These are phyloP conservation scores for Croton laevigatus DNA, from an alignment of 441 rosid genomes.

Conservation along the genomic window DNA sequence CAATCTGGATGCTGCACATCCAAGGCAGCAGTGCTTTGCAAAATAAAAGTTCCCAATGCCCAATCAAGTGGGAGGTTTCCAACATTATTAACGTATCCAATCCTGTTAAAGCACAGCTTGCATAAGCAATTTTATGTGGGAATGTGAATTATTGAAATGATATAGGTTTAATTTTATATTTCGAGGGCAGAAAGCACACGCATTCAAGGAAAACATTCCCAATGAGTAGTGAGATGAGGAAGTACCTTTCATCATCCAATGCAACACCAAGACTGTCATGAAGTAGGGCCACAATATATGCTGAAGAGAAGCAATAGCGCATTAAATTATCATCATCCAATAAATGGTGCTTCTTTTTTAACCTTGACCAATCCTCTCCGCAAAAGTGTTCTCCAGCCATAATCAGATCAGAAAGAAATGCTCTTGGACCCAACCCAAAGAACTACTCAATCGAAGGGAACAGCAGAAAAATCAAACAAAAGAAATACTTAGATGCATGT, in stretches of 20 bases:
- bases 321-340: conserved; percentile 62
- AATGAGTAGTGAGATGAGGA: neutral
- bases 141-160: neutral
- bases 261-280: conserved; percentile 85
- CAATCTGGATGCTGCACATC: conserved; percentile 37
- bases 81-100: conserved; percentile 60
- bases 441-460: conserved; percentile 46
- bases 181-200: conserved; percentile 4
- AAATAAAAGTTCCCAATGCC: conserved; percentile 92
- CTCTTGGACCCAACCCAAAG: conserved; percentile 54
- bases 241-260: conserved; percentile 75
- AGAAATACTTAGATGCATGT: conserved; percentile 7
- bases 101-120: conserved; percentile 41
- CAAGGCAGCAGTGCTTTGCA: conserved; percentile 43
- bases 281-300: conserved; percentile 86
- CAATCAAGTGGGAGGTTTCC: conserved; percentile 83
- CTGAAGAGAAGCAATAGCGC: conserved; percentile 90
- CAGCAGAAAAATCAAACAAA: conserved; percentile 7
- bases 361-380: conserved; percentile 76
- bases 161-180: neutral
- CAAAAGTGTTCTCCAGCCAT: conserved; percentile 72
- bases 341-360: conserved; percentile 56
- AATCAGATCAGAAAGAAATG: conserved; percentile 55
- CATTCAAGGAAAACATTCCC: neutral
- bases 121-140: neutral